Evolutionary conservation across 306 rosid genomes (phyloP).

Genomic region (Prunus salicina): DNA sequence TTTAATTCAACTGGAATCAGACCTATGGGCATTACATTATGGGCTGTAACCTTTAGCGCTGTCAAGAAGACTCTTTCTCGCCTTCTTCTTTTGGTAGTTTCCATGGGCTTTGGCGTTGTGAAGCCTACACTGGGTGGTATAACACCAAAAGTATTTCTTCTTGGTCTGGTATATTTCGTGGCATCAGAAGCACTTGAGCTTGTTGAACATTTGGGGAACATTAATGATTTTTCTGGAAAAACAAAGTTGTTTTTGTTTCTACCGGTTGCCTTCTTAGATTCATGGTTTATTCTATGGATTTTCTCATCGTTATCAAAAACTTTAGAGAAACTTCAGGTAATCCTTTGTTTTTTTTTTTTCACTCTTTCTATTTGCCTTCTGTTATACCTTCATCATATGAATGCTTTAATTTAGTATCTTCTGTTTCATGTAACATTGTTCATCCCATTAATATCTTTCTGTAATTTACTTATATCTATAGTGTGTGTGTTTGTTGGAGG

Average conservation of each 20-base stretch:
- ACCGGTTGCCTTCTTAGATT: constrained; percentile 84
- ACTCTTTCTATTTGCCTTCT: not conserved
- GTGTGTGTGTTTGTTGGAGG: not conserved
- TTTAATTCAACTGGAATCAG: constrained; percentile 82
- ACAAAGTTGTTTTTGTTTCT: constrained; percentile 68
- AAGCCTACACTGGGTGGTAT: constrained; percentile 80
- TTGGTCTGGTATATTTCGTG: constrained; percentile 63
- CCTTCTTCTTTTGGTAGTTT: constrained; percentile 80
- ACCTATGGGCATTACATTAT: constrained; percentile 87
- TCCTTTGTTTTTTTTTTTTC: not conserved
- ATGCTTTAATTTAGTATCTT: not conserved
- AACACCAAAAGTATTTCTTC: constrained; percentile 53
- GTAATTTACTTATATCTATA: not conserved
- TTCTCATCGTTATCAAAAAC: constrained; percentile 86
- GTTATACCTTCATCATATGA: constrained; percentile 8
- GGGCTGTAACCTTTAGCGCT: constrained; percentile 85
- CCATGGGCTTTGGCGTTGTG: constrained; percentile 88
- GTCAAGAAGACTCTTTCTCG: constrained; percentile 87
- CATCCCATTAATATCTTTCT: not conserved
- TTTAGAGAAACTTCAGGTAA: constrained; percentile 88
- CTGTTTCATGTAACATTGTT: constrained; percentile 1
- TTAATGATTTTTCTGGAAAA: constrained; percentile 84
- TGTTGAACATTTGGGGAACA: constrained; percentile 82
- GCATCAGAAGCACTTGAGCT: constrained; percentile 88
- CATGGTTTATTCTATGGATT: constrained; percentile 85